Conservation (phyloP, 164 flowering plant genomes). For the Chimonanthus praecox region DNA sequence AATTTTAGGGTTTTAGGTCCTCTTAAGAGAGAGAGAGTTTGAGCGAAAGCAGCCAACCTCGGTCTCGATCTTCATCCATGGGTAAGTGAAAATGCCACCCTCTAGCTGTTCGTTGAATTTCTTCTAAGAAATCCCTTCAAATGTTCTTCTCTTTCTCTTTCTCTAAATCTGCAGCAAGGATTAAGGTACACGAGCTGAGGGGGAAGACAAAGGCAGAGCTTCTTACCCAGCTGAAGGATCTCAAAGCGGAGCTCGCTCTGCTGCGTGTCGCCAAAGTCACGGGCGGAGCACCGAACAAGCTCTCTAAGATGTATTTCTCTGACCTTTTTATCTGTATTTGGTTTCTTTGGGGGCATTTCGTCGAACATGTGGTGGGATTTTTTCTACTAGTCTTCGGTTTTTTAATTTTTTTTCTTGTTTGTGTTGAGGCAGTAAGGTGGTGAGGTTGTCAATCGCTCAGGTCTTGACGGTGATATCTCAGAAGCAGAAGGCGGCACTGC, state of each 20-base stretch:
- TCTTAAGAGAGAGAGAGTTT: too few species aligned
- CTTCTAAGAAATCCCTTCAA: background rate
- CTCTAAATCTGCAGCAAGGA: constrained; percentile 10
- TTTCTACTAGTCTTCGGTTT: background rate
- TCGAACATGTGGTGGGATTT: background rate
- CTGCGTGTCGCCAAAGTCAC: constrained; percentile 81
- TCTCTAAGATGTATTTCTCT: constrained; percentile 57
- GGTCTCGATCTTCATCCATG: background rate
- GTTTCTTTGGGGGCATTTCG: background rate
- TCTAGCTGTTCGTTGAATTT: background rate
- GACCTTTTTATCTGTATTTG: background rate
- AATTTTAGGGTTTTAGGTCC: too few species aligned
- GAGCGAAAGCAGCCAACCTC: too few species aligned
- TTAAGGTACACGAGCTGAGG: constrained; percentile 21
- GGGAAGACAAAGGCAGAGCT: constrained; percentile 22
- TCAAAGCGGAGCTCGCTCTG: constrained; percentile 67
- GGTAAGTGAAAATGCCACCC: background rate
- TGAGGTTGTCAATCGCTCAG: constrained; percentile 57
- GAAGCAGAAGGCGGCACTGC: constrained; percentile 53
- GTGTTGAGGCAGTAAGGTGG: constrained; percentile 49
- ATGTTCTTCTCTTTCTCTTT: background rate
- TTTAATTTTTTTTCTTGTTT: background rate
- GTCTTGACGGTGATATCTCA: constrained; percentile 59
- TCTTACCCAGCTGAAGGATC: constrained; percentile 51
- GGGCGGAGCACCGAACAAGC: constrained; percentile 76